Evolutionary conservation across 495 filamentous ascomycete genomes (phyloP).

Genomic region (Rostrohypoxylon terebratum): DNA sequence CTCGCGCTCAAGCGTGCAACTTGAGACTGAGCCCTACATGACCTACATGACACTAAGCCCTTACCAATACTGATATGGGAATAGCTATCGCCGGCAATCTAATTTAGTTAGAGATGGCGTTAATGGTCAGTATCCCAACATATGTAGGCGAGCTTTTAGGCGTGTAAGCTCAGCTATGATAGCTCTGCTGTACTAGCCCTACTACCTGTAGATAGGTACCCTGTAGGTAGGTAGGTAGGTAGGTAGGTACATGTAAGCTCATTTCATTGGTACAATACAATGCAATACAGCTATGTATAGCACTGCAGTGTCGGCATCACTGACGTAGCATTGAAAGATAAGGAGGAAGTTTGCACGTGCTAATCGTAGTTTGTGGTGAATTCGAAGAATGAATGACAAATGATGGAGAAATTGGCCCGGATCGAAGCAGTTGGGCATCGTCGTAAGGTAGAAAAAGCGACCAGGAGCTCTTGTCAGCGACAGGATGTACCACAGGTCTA

Average conservation of each 20-base stretch:
- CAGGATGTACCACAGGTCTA: slow-evolving; percentile 11
- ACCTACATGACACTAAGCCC: slow-evolving; percentile 1
- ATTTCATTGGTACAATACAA: neutral
- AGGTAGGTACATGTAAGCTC: too few species aligned
- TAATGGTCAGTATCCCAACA: neutral
- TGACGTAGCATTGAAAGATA: neutral
- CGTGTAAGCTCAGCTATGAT: neutral
- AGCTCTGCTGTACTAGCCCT: neutral
- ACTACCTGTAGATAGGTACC: neutral
- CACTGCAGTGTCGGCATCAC: neutral
- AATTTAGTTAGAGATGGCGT: neutral
- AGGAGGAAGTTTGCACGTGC: neutral
- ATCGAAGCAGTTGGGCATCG: neutral
- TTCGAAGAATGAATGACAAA: neutral
- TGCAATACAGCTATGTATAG: neutral
- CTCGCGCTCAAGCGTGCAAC: slow-evolving; percentile 3
- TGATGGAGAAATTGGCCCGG: neutral
- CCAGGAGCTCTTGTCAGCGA: neutral
- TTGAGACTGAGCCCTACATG: neutral
- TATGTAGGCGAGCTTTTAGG: neutral
- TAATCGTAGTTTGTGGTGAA: neutral
- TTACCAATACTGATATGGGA: slow-evolving; percentile 23
- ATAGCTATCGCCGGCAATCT: slow-evolving; percentile 13
- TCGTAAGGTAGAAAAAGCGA: neutral
- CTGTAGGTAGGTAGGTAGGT: neutral